A percentile compares a stretch with the other conserved stretches of the same genome.
phyloP scores from a whole-genome alignment of 2,329 filamentous ascomycete species.

The Orbilia quercus region DNA sequence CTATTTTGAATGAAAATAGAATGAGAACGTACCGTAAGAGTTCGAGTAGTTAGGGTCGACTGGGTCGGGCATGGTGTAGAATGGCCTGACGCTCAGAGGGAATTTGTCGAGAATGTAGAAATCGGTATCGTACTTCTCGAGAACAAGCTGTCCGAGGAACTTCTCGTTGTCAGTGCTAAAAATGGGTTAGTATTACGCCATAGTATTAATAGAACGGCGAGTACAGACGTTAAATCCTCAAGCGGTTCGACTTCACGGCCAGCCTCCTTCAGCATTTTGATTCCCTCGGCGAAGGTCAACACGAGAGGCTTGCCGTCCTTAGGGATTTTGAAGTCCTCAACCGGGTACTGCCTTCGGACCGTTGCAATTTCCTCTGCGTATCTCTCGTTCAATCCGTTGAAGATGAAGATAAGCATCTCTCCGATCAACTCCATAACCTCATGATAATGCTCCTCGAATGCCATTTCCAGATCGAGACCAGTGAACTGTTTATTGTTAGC shows the following conservation, averaged over 20 bases:
- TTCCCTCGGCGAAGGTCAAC: conserved; percentile 80
- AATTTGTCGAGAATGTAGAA: conserved; percentile 99
- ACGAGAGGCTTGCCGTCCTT: conserved; percentile 75
- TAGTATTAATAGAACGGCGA: background rate
- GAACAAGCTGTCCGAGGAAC: conserved; percentile 85
- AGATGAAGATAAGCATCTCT: conserved; percentile 80
- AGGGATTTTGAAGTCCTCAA: conserved; percentile 80
- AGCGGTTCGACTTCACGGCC: conserved; percentile 80
- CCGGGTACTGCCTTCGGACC: conserved; percentile 78
- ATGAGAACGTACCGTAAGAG: conserved; percentile 64
- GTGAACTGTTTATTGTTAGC: conserved; percentile 70
- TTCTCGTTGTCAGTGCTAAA: conserved; percentile 81
- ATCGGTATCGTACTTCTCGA: conserved; percentile 90
- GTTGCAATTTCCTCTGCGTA: conserved; percentile 79
- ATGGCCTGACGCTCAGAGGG: conserved; percentile 85
- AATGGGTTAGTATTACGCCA: conserved; percentile 2
- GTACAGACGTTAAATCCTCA: conserved; percentile 74
- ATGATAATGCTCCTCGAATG: conserved; percentile 80
- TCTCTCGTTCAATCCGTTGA: conserved; percentile 75
- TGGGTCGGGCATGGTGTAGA: conserved; percentile 87
- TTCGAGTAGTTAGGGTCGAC: conserved; percentile 74
- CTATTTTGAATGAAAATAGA: background rate
- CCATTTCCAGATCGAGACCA: conserved; percentile 90
- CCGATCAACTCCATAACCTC: conserved; percentile 80
- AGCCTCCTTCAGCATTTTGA: conserved; percentile 79